phyloP scores from a whole-genome alignment of 352 stramenopile genomes.

The Salisapilia sapeloensis region DNA sequence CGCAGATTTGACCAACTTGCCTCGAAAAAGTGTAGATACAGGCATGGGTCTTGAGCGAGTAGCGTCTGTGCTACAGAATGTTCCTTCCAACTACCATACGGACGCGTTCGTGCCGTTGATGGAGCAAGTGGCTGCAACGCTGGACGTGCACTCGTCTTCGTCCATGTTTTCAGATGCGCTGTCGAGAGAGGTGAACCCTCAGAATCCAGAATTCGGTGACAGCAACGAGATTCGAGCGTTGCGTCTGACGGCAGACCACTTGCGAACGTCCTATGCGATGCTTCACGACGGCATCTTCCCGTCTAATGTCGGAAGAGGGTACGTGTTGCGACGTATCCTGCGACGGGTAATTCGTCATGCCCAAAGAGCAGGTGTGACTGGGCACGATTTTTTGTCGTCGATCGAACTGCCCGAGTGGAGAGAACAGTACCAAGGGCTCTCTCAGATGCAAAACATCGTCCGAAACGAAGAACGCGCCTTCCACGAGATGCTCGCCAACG shows the following conservation, averaged over 20 bases:
- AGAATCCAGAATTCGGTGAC: conserved; percentile 19
- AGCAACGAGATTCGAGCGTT: conserved; percentile 38
- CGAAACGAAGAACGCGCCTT: conserved; percentile 58
- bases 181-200: conserved; percentile 23
- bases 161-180: conserved; percentile 16
- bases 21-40: conserved; percentile 90
- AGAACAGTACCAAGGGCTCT: conserved; percentile 10
- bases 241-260: conserved; percentile 91
- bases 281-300: conserved; percentile 90
- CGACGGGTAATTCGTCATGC: conserved; percentile 71
- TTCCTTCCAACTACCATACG: conserved; percentile 94
- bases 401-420: conserved; percentile 34
- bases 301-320: conserved; percentile 90
- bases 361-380: conserved; percentile 31
- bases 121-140: conserved; percentile 13
- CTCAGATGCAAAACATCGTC: conserved; percentile 49
- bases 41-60: conserved; percentile 95
- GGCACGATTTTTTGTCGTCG: conserved; percentile 26
- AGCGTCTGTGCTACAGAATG: conserved; percentile 87
- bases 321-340: conserved; percentile 91
- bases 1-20: conserved; percentile 36
- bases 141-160: conserved; percentile 12
- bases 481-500: conserved; percentile 48
- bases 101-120: conserved; percentile 92
- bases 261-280: conserved; percentile 89